phyloP scores from a whole-genome alignment of 2,329 filamentous ascomycete genomes.

The Venturia asperata region DNA sequence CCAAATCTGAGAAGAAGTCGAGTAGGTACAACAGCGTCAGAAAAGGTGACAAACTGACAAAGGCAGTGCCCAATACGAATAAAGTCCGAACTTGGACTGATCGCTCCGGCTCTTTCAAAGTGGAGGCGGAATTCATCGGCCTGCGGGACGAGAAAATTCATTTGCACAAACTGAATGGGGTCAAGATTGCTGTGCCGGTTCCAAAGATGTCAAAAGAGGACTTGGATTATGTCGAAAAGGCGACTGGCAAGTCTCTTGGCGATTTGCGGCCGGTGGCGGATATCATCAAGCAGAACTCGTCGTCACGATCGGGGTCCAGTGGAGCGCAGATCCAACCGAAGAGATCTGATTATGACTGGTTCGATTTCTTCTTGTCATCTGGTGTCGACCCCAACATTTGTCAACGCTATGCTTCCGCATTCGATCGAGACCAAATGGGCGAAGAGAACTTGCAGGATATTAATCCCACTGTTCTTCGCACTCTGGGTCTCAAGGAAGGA shows the following conservation, averaged over 20 bases:
- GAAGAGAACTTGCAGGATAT: constrained; percentile 89
- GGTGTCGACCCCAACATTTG: constrained; percentile 89
- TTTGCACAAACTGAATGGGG: constrained; percentile 93
- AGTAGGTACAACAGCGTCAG: constrained; percentile 15
- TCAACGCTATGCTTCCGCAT: constrained; percentile 87
- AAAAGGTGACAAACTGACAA: constrained; percentile 16
- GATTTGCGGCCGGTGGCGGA: constrained; percentile 91
- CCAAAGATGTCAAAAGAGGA: constrained; percentile 94
- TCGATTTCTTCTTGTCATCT: constrained; percentile 92
- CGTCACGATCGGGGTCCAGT: constrained; percentile 33
- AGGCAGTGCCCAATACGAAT: constrained; percentile 66
- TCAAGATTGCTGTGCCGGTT: constrained; percentile 95
- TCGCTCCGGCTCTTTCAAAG: constrained; percentile 89
- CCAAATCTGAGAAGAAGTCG: constrained; percentile 12
- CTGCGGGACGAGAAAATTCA: constrained; percentile 95
- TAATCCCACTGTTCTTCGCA: constrained; percentile 72
- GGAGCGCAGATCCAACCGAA: constrained; percentile 54
- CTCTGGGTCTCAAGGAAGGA: constrained; percentile 86
- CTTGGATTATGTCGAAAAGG: constrained; percentile 85
- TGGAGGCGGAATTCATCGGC: constrained; percentile 93
- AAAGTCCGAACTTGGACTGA: constrained; percentile 94
- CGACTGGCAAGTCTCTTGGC: constrained; percentile 78
- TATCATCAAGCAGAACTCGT: constrained; percentile 49
- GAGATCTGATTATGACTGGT: constrained; percentile 90
- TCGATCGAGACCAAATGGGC: constrained; percentile 88